Conservation (phyloP, 441 rosid genomes). For the Populus trichocarpa region DNA sequence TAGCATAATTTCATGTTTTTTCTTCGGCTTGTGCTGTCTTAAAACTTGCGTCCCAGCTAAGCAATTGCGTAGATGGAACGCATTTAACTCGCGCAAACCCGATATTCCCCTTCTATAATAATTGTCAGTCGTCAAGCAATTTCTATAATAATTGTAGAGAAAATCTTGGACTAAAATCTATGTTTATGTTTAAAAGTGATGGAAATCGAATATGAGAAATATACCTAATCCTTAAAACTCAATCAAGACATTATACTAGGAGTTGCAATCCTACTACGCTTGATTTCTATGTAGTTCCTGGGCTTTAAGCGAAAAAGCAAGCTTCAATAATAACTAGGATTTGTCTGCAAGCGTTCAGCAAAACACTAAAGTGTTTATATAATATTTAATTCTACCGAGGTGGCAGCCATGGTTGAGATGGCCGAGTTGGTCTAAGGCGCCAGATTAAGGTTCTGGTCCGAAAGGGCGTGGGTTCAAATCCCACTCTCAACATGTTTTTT, state of each 20-base stretch:
- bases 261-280: too few relatives aligned
- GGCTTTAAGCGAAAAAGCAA: background rate
- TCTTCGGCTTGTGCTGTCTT: too few relatives aligned
- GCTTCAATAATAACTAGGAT: too few relatives aligned
- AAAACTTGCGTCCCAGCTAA: too few relatives aligned
- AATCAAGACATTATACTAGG: too few relatives aligned
- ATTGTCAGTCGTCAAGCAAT: background rate
- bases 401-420: slow-evolving; percentile 51
- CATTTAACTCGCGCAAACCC: background rate
- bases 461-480: slow-evolving; percentile 99
- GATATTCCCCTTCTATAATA: background rate
- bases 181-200: too few relatives aligned
- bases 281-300: background rate
- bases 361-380: too few relatives aligned
- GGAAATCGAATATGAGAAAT: background rate
- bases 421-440: slow-evolving; percentile 99
- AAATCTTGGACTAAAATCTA: too few relatives aligned
- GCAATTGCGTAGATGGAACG: background rate
- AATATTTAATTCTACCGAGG: too few relatives aligned
- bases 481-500: slow-evolving; percentile 63
- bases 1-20: too few relatives aligned
- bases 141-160: background rate
- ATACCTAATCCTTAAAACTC: background rate
- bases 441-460: slow-evolving; percentile 99
- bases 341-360: too few relatives aligned